Evolutionary conservation across 768 basidiomycete genomes (phyloP).

Genomic region (Coprinopsis sp.): DNA sequence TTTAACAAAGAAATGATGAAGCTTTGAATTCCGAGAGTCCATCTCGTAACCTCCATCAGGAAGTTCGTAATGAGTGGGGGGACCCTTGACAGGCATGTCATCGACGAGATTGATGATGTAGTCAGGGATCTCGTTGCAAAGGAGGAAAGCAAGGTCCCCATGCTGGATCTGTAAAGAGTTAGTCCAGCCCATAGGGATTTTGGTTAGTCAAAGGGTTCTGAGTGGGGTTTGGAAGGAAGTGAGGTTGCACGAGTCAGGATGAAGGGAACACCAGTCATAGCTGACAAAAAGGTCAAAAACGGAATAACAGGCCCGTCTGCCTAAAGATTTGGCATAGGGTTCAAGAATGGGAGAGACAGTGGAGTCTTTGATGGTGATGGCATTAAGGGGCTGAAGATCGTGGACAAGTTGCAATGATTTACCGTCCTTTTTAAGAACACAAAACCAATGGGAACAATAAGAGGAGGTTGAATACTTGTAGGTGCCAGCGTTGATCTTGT

Average conservation of each 20-base stretch:
- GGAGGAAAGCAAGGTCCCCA: slow-evolving; percentile 15
- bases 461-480: slow-evolving; percentile 11
- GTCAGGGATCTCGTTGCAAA: slow-evolving; percentile 33
- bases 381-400: slow-evolving; percentile 16
- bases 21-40: slow-evolving; percentile 26
- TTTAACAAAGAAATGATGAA: slow-evolving; percentile 34
- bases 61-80: slow-evolving; percentile 20
- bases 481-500: slow-evolving; percentile 15
- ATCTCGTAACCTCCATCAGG: slow-evolving; percentile 24
- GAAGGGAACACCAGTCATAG: slow-evolving; percentile 17
- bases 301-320: slow-evolving; percentile 7
- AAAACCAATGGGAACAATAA: slow-evolving; percentile 15
- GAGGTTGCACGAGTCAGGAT: slow-evolving; percentile 1
- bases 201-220: slow-evolving; percentile 5
- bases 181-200: slow-evolving; percentile 13
- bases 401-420: slow-evolving; percentile 17
- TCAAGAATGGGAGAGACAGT: slow-evolving; percentile 15
- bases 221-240: slow-evolving; percentile 11
- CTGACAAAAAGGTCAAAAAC: slow-evolving; percentile 26
- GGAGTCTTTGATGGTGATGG: slow-evolving; percentile 14
- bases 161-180: slow-evolving; percentile 12
- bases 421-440: slow-evolving; percentile 18
- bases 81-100: slow-evolving; percentile 30
- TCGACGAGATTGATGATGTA: slow-evolving; percentile 30
- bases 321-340: slow-evolving; percentile 14